Conservation (phyloP, 495 filamentous ascomycete genomes). For the Talaromyces liani region DNA sequence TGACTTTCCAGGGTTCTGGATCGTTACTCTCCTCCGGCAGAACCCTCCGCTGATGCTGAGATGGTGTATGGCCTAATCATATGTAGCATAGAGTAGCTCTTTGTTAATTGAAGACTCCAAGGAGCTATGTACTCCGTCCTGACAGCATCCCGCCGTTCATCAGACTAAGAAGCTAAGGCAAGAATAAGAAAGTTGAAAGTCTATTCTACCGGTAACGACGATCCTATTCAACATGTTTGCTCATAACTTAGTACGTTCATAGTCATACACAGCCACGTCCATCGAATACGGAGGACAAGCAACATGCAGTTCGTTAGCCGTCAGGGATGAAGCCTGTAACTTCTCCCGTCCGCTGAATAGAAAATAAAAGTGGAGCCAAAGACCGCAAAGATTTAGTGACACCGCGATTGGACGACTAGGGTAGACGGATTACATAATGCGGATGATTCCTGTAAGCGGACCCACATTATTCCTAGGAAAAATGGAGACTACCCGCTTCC, state of each 20-base stretch:
- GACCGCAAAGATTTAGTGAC: not conserved
- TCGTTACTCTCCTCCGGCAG: not conserved
- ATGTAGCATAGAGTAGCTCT: not conserved
- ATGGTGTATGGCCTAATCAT: not conserved
- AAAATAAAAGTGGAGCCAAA: not conserved
- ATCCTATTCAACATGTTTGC: not conserved
- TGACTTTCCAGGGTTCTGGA: not conserved
- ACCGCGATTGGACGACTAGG: not conserved
- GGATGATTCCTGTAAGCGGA: not conserved
- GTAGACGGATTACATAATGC: not conserved
- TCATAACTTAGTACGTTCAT: no score
- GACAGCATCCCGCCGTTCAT: not conserved
- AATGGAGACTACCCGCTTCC: not conserved
- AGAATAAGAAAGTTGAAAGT: not conserved
- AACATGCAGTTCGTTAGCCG: not conserved
- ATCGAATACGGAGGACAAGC: not conserved
- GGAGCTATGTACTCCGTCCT: no score
- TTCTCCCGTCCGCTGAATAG: not conserved
- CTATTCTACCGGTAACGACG: not conserved
- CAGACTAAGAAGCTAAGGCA: not conserved
- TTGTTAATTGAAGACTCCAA: not conserved
- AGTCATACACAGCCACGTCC: not conserved
- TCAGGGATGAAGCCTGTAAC: no score
- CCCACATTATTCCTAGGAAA: not conserved
- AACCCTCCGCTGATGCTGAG: no score